These are phyloP conservation scores for Mallotus nudiflorus DNA, from an alignment of 345 rosid species.

Conservation along the genomic window DNA sequence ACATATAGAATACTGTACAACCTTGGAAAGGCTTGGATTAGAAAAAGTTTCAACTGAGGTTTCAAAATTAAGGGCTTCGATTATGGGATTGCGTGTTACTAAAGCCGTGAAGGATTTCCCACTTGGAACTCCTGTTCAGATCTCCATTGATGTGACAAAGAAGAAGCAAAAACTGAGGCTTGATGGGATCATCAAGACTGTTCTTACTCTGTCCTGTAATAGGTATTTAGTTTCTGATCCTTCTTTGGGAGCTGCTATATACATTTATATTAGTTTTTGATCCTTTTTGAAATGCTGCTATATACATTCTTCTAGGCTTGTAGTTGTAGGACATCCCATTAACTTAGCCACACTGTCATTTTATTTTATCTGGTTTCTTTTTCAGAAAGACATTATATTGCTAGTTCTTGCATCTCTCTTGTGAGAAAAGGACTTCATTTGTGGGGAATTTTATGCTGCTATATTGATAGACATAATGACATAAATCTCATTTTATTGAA, in stretches of 20 bases:
- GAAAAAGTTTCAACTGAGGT: slow-evolving; percentile 58
- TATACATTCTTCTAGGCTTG: not conserved
- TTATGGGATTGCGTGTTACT: slow-evolving; percentile 85
- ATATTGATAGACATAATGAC: no score
- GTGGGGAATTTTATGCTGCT: not conserved
- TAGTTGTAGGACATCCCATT: not conserved
- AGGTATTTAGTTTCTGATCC: slow-evolving; percentile 44
- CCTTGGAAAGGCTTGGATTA: slow-evolving; percentile 94
- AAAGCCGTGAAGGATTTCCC: slow-evolving; percentile 86
- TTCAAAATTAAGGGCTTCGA: slow-evolving; percentile 73
- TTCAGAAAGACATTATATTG: not conserved
- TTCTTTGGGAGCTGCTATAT: not conserved
- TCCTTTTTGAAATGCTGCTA: not conserved
- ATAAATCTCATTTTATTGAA: not conserved
- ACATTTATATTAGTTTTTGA: slow-evolving; percentile 1
- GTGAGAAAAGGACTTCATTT: no score
- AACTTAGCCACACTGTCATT: not conserved
- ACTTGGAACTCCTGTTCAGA: slow-evolving; percentile 85
- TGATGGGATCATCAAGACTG: slow-evolving; percentile 84
- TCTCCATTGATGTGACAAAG: slow-evolving; percentile 78
- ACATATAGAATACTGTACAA: slow-evolving; percentile 84
- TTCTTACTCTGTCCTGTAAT: slow-evolving; percentile 71
- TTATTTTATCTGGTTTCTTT: not conserved
- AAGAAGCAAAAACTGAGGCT: slow-evolving; percentile 80
- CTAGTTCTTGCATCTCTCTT: no score